Evolutionary conservation across 441 rosid species (phyloP).

Genomic region (Aleurites moluccanus): DNA sequence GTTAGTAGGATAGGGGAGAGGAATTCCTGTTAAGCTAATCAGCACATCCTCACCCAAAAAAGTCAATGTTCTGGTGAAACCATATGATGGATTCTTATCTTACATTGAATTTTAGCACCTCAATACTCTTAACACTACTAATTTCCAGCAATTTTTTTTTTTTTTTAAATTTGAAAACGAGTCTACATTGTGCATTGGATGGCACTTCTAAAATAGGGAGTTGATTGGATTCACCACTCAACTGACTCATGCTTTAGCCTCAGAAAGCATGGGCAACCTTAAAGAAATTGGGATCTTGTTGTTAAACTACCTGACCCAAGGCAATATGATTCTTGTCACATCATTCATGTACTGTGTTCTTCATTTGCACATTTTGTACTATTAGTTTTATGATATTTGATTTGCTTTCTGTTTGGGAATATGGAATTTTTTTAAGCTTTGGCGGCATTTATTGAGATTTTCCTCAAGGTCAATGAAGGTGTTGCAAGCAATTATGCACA

Average conservation of each 20-base stretch:
- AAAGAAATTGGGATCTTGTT: background rate
- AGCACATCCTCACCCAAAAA: background rate
- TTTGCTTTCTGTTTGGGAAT: background rate
- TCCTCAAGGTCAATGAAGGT: conserved; percentile 7
- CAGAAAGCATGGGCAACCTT: background rate
- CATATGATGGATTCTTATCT: background rate
- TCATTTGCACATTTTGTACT: background rate
- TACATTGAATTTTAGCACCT: background rate
- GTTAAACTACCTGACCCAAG: background rate
- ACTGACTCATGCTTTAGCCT: background rate
- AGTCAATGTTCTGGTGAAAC: background rate
- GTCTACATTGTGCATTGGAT: too few species aligned
- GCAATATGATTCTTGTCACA: background rate
- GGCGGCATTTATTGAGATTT: background rate
- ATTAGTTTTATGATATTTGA: background rate
- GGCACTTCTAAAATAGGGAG: too few species aligned
- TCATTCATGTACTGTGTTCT: background rate
- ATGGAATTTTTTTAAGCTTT: background rate
- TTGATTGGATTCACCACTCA: too few species aligned
- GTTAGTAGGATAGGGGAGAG: background rate
- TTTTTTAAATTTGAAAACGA: too few species aligned
- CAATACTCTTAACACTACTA: background rate
- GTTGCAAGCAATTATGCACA: background rate
- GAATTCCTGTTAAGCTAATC: background rate
- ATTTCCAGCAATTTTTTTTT: too few species aligned